Evolutionary conservation across 1,284 basidiomycete species (phyloP), one percentile per base, ranked within the genome.

Genomic region (Puccinia novopanici): DNA sequence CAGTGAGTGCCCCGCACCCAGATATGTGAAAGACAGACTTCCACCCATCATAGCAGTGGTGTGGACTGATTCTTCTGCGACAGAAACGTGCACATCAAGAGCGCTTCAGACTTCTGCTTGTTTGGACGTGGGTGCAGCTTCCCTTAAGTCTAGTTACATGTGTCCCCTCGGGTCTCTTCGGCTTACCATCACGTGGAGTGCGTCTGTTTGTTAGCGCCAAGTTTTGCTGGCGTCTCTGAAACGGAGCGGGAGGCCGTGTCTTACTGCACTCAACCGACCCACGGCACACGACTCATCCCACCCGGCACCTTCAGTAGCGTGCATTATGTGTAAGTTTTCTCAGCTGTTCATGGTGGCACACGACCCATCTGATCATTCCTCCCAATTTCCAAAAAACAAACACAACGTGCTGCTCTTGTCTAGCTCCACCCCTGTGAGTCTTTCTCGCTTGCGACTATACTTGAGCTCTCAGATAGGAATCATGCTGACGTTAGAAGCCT

Each of bases 271-370:
- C 63, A 72, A 52, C 63, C 63, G n/a, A 68, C 48, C 12, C 37
- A 79, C 57, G 65, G 67, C 37, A 59, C 54, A 13, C 77, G 77
- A 37, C 45, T 79, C 5, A 79, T 79, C 40, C 77, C 77, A 24
- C 40, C 50, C 19, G 67, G 45, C 24, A 79, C 77, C 8, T 72
- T 79, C 48, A 48, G n/a, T 34, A 50, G 67, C 42, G 34, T 79
- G 42, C 77, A 79, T 72, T 79, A 42, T 79, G 77, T 79, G 77
- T 79, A n/a, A 79, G 68, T 79, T 34, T 34, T 34, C 34, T 34
- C 34, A 34, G 34, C 34, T 34, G 34, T 34, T 34, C 34, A 34
- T 34, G 34, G 34, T 34, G 34, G 34, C 1, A 24, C 55, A 57
- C 4, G n/a, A 5, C 55, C 17, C 52, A 1, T 2, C 24, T 27